Evolutionary conservation across 1,284 basidiomycete species (phyloP).

Genomic region (Ceratobasidium sp.): DNA sequence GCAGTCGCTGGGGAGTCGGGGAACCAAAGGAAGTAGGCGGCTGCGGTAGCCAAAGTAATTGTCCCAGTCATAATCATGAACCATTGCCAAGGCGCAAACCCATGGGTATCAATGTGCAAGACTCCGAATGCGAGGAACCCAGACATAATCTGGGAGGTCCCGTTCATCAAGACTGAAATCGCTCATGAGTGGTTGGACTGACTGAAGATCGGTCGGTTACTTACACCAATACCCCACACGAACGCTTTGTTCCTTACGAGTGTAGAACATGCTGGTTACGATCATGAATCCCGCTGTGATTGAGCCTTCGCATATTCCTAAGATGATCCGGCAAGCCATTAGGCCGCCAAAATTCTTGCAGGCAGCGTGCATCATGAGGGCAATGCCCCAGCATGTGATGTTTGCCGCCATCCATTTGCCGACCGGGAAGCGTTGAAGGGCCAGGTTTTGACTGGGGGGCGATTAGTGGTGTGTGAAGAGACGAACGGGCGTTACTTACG

Average conservation of each 20-base stretch:
- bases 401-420: constrained; percentile 49
- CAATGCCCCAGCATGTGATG: constrained; percentile 49
- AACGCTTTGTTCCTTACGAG: constrained; percentile 49
- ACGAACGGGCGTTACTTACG: constrained; percentile 43
- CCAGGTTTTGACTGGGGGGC: constrained; percentile 23
- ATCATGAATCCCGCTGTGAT: constrained; percentile 49
- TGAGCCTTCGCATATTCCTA: constrained; percentile 50
- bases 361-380: constrained; percentile 46
- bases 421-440: constrained; percentile 48
- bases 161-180: constrained; percentile 29
- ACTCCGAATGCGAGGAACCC: constrained; percentile 51
- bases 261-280: constrained; percentile 50
- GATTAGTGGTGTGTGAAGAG: not conserved
- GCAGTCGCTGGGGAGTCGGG: constrained; percentile 48
- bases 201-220: not conserved
- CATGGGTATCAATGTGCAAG: constrained; percentile 46
- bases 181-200: not conserved
- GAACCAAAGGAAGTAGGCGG: constrained; percentile 36
- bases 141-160: constrained; percentile 47
- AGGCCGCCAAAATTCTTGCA: constrained; percentile 46
- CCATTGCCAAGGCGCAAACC: constrained; percentile 46
- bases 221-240: constrained; percentile 47
- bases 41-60: constrained; percentile 44
- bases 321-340: constrained; percentile 48
- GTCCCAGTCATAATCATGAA: constrained; percentile 49